These are phyloP conservation scores for Populus davidiana DNA, from an alignment of 345 rosid genomes.

Conservation along the genomic window DNA sequence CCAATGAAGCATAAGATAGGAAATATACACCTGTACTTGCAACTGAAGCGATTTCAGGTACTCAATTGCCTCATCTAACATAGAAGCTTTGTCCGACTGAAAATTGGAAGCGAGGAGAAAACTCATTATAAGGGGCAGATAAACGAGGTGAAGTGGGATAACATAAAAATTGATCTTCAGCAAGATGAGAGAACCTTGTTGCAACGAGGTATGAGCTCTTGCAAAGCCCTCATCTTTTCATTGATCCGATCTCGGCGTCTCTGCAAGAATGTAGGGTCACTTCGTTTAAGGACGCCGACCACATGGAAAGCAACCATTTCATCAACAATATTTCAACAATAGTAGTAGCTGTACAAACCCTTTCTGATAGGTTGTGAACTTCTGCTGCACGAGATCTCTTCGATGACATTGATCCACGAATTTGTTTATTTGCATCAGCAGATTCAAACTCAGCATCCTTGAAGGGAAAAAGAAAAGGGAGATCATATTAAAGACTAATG, in stretches of 20 bases:
- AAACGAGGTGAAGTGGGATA: neutral
- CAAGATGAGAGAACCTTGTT: slow-evolving; percentile 51
- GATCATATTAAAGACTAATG: neutral
- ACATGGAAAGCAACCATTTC: neutral
- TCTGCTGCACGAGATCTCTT: slow-evolving; percentile 87
- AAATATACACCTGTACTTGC: slow-evolving; percentile 65
- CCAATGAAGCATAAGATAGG: neutral
- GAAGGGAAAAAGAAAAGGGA: neutral
- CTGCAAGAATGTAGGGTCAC: slow-evolving; percentile 31
- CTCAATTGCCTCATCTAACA: slow-evolving; percentile 90
- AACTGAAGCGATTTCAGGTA: slow-evolving; percentile 89
- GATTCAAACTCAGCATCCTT: slow-evolving; percentile 67
- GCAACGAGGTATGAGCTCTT: slow-evolving; percentile 89
- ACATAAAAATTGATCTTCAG: neutral
- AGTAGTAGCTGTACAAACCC: slow-evolving; percentile 45
- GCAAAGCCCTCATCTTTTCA: slow-evolving; percentile 80
- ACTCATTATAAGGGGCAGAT: neutral
- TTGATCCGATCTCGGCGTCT: slow-evolving; percentile 87
- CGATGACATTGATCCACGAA: slow-evolving; percentile 54
- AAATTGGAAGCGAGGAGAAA: neutral
- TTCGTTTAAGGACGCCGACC: neutral
- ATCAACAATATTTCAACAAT: neutral
- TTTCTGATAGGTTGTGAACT: slow-evolving; percentile 94
- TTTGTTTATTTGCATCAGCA: slow-evolving; percentile 47
- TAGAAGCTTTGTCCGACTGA: slow-evolving; percentile 92